phyloP scores from a whole-genome alignment of 108 stramenopile species.

The Bacterosira constricta region DNA sequence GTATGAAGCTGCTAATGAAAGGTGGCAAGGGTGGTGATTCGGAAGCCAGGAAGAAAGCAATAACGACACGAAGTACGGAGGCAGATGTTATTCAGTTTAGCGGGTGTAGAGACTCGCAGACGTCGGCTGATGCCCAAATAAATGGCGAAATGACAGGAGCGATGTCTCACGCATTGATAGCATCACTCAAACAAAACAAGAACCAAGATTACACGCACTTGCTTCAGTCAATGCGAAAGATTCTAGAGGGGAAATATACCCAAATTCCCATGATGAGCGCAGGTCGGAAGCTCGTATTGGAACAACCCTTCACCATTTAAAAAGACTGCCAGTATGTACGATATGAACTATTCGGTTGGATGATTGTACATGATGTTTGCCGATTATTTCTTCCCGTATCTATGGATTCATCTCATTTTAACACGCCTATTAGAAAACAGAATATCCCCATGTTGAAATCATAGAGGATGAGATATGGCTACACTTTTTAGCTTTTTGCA shows the following conservation, averaged over 20 bases:
- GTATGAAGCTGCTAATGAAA: constrained; percentile 28
- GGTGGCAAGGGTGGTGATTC: constrained; percentile 30
- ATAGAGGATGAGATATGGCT: too few species aligned
- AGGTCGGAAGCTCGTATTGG: constrained; percentile 37
- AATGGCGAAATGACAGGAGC: constrained; percentile 57
- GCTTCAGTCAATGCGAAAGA: constrained; percentile 57
- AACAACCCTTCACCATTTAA: constrained; percentile 21
- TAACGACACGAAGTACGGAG: constrained; percentile 32
- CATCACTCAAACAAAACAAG: constrained; percentile 36
- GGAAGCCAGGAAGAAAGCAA: constrained; percentile 28
- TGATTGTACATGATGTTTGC: too few species aligned
- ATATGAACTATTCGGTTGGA: too few species aligned
- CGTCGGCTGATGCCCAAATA: constrained; percentile 69
- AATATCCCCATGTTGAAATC: too few species aligned
- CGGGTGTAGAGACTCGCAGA: constrained; percentile 73
- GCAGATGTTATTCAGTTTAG: constrained; percentile 60
- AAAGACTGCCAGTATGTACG: too few species aligned
- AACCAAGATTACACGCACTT: constrained; percentile 50
- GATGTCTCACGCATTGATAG: constrained; percentile 62
- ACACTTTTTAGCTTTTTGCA: too few species aligned
- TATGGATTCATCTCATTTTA: too few species aligned
- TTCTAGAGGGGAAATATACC: constrained; percentile 63
- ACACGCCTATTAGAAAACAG: too few species aligned
- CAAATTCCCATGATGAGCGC: constrained; percentile 65
- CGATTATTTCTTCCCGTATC: too few species aligned